Evolutionary conservation across 1,284 basidiomycete genomes (phyloP).

Genomic region (Irpex sp.): DNA sequence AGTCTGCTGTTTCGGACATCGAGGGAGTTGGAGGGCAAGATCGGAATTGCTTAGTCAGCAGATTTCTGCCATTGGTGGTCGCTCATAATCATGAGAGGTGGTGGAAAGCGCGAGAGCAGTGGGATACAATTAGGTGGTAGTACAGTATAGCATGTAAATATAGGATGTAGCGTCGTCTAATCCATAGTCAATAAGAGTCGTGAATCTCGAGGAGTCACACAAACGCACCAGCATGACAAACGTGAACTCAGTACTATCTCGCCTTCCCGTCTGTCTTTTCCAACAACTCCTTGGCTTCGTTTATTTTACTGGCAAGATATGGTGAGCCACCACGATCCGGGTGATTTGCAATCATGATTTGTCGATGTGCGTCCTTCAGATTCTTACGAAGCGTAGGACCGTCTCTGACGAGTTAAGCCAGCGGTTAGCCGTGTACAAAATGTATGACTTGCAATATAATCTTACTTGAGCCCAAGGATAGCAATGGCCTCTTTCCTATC

Average conservation of each 20-base stretch:
- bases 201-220: background rate
- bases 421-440: background rate
- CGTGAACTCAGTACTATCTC: background rate
- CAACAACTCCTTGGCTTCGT: conserved; percentile 86
- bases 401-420: conserved; percentile 50
- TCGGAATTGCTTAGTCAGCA: conserved; percentile 27
- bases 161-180: background rate
- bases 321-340: conserved; percentile 96
- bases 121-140: conserved; percentile 10
- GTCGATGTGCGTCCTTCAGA: conserved; percentile 88
- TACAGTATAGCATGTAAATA: conserved; percentile 11
- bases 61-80: background rate
- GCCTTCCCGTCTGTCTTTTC: conserved; percentile 54
- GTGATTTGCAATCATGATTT: conserved; percentile 94
- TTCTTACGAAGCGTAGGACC: conserved; percentile 63
- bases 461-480: conserved; percentile 90
- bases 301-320: conserved; percentile 97
- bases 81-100: background rate
- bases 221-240: background rate
- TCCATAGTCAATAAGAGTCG: background rate
- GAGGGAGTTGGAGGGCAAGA: conserved; percentile 3
- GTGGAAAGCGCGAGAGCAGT: conserved; percentile 1
- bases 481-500: conserved; percentile 90
- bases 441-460: too few species aligned
- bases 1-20: conserved; percentile 22